Conservation (phyloP, 225 moss, liverwort and hornwort species). For the Bryum argenteum region DNA sequence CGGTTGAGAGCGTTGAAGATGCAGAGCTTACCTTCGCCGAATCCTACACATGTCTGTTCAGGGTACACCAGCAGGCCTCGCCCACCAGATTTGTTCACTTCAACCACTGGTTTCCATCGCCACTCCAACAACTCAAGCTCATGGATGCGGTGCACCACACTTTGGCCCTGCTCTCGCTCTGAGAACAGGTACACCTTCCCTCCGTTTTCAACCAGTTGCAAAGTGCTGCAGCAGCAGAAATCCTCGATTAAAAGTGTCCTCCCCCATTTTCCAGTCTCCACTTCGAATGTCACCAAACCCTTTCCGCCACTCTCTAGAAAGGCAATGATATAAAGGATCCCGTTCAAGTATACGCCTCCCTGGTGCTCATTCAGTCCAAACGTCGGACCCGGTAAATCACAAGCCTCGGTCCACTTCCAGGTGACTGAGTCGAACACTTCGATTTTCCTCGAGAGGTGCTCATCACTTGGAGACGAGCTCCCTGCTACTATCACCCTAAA, state of each 20-base stretch:
- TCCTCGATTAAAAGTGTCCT: neutral
- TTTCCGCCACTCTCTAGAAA: constrained; percentile 22
- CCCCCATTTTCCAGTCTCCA: constrained; percentile 17
- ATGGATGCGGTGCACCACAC: constrained; percentile 22
- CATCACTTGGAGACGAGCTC: constrained; percentile 19
- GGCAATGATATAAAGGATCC: constrained; percentile 25
- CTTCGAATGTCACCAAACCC: constrained; percentile 27
- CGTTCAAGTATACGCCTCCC: constrained; percentile 22
- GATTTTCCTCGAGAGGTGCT: constrained; percentile 22
- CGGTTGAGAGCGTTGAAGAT: constrained; percentile 39
- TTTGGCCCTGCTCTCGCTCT: constrained; percentile 21
- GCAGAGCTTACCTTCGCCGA: constrained; percentile 30
- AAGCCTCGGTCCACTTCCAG: neutral
- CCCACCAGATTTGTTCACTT: constrained; percentile 17
- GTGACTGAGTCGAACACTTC: constrained; percentile 29
- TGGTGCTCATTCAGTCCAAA: constrained; percentile 34
- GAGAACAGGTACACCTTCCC: constrained; percentile 29
- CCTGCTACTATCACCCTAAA: constrained; percentile 39
- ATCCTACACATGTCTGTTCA: constrained; percentile 17
- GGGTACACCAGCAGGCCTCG: constrained; percentile 39
- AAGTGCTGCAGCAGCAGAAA: neutral
- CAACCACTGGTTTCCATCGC: neutral
- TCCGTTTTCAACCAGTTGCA: constrained; percentile 16
- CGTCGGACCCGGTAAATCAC: constrained; percentile 18
- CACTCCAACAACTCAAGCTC: neutral